Evolutionary conservation across 306 rosid genomes (phyloP).

Genomic region (Dalbergia cultrata): DNA sequence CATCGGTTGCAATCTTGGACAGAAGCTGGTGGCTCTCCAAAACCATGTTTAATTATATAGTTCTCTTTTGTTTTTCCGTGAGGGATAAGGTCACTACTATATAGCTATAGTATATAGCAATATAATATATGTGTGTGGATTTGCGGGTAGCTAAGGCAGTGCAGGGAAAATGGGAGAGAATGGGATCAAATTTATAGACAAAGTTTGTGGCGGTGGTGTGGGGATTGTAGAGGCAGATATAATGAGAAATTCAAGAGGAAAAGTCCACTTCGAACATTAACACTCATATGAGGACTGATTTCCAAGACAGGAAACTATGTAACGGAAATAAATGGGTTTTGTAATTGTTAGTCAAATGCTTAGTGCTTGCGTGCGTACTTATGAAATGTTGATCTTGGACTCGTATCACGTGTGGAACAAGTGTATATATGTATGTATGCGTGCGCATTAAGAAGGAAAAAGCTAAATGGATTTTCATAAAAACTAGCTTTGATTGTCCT

Average conservation of each 20-base stretch:
- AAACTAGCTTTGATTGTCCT: not conserved
- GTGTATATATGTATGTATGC: not conserved
- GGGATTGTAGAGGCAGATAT: not conserved
- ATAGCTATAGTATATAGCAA: not conserved
- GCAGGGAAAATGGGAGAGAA: constrained; percentile 13
- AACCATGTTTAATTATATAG: constrained; percentile 37
- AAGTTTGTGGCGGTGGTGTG: not conserved
- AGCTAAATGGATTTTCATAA: not conserved
- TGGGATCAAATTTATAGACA: constrained; percentile 41
- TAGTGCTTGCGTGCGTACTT: constrained; percentile 54
- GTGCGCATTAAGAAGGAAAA: not conserved
- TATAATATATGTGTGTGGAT: not conserved
- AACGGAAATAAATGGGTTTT: not conserved
- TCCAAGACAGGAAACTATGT: not conserved
- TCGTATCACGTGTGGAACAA: constrained; percentile 12
- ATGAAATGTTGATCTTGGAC: not conserved
- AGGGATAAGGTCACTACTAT: constrained; percentile 7
- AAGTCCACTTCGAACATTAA: constrained; percentile 48
- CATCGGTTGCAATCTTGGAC: constrained; percentile 76
- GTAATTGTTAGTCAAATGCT: constrained; percentile 53
- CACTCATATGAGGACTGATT: constrained; percentile 20
- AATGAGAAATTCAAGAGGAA: not conserved
- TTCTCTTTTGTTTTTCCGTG: not conserved
- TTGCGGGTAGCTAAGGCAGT: not conserved
- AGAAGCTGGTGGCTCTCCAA: constrained; percentile 47